Base-by-base conservation (phyloP, 1,284 basidiomycete genomes). In the Apiotrichum sp. region DNA sequence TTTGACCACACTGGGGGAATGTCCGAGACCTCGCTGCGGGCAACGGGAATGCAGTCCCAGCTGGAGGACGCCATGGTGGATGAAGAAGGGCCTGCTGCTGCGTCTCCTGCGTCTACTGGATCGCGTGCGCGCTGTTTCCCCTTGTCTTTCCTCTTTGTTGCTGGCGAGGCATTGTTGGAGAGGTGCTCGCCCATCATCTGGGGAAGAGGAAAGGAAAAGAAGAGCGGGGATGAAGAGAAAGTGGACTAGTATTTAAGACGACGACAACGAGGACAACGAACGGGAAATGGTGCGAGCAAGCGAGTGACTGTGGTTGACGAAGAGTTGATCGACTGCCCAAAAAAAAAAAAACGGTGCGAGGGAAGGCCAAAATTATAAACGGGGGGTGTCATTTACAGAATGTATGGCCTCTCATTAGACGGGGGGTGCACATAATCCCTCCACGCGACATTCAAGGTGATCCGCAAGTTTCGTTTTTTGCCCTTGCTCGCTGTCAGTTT, bases 1-100 rank as follows among this genome's bases (percentile, higher is more conserved):
- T 81, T 86, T 35, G 89, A 89, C 75, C 91, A 91, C 56, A 91
- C 77, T 42, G 88, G 85, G 7, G 87, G 81, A 47, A 83, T 80
- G 55, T 78, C 80, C 60, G 83, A 87, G 33, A 84, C 80, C 58
- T 82, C 81, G 34, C 84, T 81, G 71, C 89, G 86, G 40, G 87
- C 85, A 52, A 93, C 61, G 35, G 73, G 67, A 14, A 72, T 64
- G 52, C 63, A 65, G 41, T 71, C 65, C 73, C 73, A 75, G 13
- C 50, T 45, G 38, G 40, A 33, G 22, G 10, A 16, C 9, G 42
- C 16, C 14, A n/a, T 35, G 8, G n/a, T 46, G 33, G 45, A 22
- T 22, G 22, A 22, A 22, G 22, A 22, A 22, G 13, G 3, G 45
- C 45, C 36, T 11, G 45, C 13, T 4, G 36, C 36, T 38, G 36